Percentiles rank a stretch among this genome's conserved stretches.
Conservation (phyloP, 345 rosid genomes). For the Eucalyptus brandiana region DNA sequence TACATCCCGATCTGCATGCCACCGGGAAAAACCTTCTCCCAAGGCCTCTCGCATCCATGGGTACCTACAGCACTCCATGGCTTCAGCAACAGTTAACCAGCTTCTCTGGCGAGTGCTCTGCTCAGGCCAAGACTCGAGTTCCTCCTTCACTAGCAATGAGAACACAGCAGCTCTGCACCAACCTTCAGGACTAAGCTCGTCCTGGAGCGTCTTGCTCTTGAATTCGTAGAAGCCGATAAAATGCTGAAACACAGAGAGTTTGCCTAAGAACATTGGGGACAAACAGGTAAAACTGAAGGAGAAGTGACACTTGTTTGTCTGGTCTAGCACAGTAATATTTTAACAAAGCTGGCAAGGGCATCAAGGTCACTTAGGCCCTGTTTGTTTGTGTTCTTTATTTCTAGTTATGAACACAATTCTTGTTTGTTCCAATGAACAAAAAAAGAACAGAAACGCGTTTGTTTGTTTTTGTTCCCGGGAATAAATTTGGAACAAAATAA, state of each 20-base stretch:
- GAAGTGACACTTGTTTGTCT: neutral
- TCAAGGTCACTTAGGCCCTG: neutral
- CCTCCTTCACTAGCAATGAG: slow-evolving; percentile 31
- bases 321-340: neutral
- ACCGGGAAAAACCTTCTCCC: slow-evolving; percentile 11
- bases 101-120: slow-evolving; percentile 20
- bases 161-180: slow-evolving; percentile 33
- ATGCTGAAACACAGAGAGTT: slow-evolving; percentile 5
- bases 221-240: slow-evolving; percentile 18
- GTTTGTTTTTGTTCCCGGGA: no score
- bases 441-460: no score
- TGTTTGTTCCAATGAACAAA: no score
- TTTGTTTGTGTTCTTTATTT: no score
- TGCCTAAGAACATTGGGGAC: neutral
- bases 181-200: slow-evolving; percentile 22
- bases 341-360: neutral
- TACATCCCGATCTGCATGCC: slow-evolving; percentile 1
- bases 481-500: no score
- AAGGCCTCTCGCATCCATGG: slow-evolving; percentile 39
- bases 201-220: slow-evolving; percentile 35
- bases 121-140: slow-evolving; percentile 43
- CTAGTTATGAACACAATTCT: no score
- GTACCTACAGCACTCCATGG: slow-evolving; percentile 21
- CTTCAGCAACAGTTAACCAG: slow-evolving; percentile 28
- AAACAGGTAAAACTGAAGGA: neutral